These are phyloP conservation scores for Cyberlindnera lachancei DNA, from an alignment of 805 yeast species.

Conservation along the genomic window DNA sequence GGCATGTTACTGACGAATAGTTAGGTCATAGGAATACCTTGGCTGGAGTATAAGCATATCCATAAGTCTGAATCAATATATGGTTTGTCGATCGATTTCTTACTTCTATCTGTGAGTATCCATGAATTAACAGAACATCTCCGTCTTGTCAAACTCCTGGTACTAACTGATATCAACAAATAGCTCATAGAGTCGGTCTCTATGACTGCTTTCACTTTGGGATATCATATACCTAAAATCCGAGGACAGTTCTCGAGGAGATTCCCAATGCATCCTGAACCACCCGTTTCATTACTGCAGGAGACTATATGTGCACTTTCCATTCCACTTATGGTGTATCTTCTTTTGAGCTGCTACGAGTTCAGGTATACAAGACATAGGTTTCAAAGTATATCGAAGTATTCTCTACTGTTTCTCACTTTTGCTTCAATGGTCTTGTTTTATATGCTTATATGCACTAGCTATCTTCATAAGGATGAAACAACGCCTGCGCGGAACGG, in stretches of 20 bases:
- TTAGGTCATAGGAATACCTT: too few species aligned
- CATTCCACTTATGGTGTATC: slow-evolving; percentile 8
- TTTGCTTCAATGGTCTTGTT: background rate
- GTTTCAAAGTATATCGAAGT: slow-evolving; percentile 30
- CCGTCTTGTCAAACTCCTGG: too few species aligned
- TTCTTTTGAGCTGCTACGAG: slow-evolving; percentile 23
- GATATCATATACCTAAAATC: slow-evolving; percentile 5
- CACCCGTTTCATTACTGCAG: slow-evolving; percentile 20
- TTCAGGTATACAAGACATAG: slow-evolving; percentile 27
- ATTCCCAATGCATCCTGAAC: slow-evolving; percentile 28
- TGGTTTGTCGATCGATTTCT: too few species aligned
- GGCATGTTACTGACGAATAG: too few species aligned
- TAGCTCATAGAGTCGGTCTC: slow-evolving; percentile 5
- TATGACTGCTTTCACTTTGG: background rate
- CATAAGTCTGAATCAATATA: too few species aligned
- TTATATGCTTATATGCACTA: background rate
- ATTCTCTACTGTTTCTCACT: slow-evolving; percentile 4
- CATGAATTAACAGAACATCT: too few species aligned
- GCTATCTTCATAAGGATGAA: background rate
- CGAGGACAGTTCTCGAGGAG: slow-evolving; percentile 23
- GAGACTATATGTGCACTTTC: slow-evolving; percentile 16
- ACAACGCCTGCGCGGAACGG: slow-evolving; percentile 24
- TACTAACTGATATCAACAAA: too few species aligned
- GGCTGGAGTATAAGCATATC: too few species aligned
- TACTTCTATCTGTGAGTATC: too few species aligned